These are phyloP conservation scores for Agmasoma carcini DNA, from an alignment of 371 early-diverging fungal genomes.

Conservation along the genomic window DNA sequence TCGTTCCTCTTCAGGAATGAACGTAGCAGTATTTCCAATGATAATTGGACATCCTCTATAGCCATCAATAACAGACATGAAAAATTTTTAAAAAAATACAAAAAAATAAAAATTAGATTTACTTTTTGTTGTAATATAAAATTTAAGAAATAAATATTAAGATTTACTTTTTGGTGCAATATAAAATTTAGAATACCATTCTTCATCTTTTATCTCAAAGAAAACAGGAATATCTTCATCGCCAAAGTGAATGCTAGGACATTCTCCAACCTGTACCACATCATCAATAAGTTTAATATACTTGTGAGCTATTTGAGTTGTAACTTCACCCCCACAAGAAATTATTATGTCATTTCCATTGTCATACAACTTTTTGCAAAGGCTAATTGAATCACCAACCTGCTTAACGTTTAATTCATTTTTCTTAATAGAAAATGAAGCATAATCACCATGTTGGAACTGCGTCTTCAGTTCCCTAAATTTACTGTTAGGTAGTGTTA, in stretches of 20 bases:
- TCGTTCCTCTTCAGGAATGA: slow-evolving; percentile 19
- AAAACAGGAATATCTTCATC: slow-evolving; percentile 36
- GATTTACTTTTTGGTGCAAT: slow-evolving; percentile 52
- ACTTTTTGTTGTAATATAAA: too few species aligned
- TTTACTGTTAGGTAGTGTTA: slow-evolving; percentile 27
- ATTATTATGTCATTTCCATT: slow-evolving; percentile 11
- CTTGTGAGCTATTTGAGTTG: slow-evolving; percentile 47
- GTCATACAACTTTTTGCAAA: slow-evolving; percentile 24
- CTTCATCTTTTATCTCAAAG: slow-evolving; percentile 29
- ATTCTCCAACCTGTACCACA: slow-evolving; percentile 16
- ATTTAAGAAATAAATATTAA: too few species aligned
- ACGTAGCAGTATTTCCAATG: slow-evolving; percentile 29
- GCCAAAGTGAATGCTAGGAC: slow-evolving; percentile 31
- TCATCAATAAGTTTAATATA: slow-evolving; percentile 46
- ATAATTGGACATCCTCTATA: slow-evolving; percentile 21
- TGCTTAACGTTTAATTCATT: slow-evolving; percentile 30
- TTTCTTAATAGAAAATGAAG: slow-evolving; percentile 27
- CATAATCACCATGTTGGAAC: slow-evolving; percentile 40
- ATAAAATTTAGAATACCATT: slow-evolving; percentile 41
- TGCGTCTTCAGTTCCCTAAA: slow-evolving; percentile 35
- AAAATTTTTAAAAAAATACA: too few species aligned
- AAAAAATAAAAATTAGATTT: too few species aligned
- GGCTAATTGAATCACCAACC: slow-evolving; percentile 32
- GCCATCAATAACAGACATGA: too few species aligned
- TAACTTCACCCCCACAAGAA: slow-evolving; percentile 2